These are phyloP conservation scores for Eucalyptus pauciflora DNA, from an alignment of 345 rosid genomes.

Conservation along the genomic window DNA sequence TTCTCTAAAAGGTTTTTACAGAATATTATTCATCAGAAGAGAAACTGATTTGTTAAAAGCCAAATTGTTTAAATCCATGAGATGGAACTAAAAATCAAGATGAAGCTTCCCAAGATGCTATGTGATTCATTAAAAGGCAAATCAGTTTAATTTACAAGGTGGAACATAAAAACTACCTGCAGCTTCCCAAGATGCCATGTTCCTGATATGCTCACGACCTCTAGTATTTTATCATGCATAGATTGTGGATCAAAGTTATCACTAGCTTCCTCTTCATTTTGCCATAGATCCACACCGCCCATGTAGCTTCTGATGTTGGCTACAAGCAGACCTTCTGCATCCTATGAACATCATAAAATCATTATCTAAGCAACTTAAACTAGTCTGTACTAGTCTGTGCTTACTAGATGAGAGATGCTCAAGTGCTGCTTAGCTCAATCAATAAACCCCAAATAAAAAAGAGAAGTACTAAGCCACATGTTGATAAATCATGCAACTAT, in stretches of 20 bases:
- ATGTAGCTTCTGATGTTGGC: slow-evolving; percentile 88
- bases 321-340: slow-evolving; percentile 78
- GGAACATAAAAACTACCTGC: slow-evolving; percentile 29
- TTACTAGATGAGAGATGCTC: background rate
- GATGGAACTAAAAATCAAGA: background rate
- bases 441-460: background rate
- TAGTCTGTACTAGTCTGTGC: background rate
- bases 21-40: background rate
- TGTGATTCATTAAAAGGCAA: background rate
- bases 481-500: background rate
- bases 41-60: background rate
- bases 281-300: slow-evolving; percentile 94
- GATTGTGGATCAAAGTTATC: slow-evolving; percentile 72
- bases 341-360: slow-evolving; percentile 29
- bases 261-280: slow-evolving; percentile 65
- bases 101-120: background rate
- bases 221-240: slow-evolving; percentile 80
- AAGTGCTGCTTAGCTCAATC: background rate
- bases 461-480: background rate
- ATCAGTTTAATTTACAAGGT: background rate
- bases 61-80: background rate
- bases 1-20: background rate
- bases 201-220: slow-evolving; percentile 80
- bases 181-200: slow-evolving; percentile 90
- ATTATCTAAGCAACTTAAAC: background rate